Conservation (phyloP, 2,329 filamentous ascomycete genomes). For the Fusarium heterosporum region DNA sequence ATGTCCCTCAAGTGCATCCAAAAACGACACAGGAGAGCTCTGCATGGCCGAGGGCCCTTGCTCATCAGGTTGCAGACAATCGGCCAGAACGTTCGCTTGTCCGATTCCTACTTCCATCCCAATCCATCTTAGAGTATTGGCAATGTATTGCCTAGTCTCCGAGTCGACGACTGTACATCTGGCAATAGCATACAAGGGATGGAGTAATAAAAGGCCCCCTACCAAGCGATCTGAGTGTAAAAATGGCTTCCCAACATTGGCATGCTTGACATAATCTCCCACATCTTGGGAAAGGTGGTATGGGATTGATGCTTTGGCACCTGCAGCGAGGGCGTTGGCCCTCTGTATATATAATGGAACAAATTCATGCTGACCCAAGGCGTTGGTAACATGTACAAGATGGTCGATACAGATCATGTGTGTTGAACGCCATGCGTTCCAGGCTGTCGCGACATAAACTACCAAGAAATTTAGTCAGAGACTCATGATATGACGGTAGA, state of each 20-base stretch:
- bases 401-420: constrained; percentile 15
- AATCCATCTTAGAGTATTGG: constrained; percentile 2
- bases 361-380: neutral
- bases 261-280: neutral
- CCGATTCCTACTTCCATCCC: constrained; percentile 15
- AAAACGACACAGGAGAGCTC: neutral
- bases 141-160: neutral
- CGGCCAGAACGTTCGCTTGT: neutral
- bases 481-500: rapidly evolving
- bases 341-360: neutral
- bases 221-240: neutral
- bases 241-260: neutral
- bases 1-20: constrained; percentile 23
- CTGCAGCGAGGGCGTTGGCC: neutral
- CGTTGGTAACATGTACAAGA: constrained; percentile 5
- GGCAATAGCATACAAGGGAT: constrained; percentile 11
- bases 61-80: neutral
- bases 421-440: constrained; percentile 22
- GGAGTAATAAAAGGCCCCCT: neutral
- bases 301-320: constrained; percentile 10
- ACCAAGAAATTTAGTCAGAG: neutral
- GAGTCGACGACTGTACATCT: constrained; percentile 6
- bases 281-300: constrained; percentile 8
- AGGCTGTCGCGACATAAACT: constrained; percentile 17
- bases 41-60: constrained; percentile 14